Evolutionary conservation across 2,329 filamentous ascomycete genomes (phyloP), one percentile per base, ranked within the genome.

Genomic region (Hypoxylon sp.): DNA sequence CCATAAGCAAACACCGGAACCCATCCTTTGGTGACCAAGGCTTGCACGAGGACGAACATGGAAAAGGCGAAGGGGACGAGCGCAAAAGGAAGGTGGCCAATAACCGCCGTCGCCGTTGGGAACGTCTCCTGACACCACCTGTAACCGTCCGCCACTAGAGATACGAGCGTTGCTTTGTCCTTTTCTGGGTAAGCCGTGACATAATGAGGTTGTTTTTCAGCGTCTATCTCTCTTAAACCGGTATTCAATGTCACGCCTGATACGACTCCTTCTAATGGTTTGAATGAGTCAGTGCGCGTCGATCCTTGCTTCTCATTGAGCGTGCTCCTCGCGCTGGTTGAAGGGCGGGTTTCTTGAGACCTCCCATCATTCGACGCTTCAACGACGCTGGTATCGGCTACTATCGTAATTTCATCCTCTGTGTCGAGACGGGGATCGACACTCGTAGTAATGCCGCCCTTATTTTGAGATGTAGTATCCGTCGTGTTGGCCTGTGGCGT

Each of bases 41-140:
- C 90, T 74, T 94, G 91, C 0, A 93, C 91, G 0, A 94, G 84
- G 9, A 93, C 84, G 68, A 93, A 93, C 91, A 93, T 93, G 67
- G 86, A 84, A 62, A 94, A 89, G 0, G 91, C 88, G 73, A 93
- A 93, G 0, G 91, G 91, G 0, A 94, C 83, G 0, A 93, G 84
- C 0, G 89, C 85, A 59, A 91, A 87, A 0, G 91, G 91, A 1
- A 94, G 81, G 75, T 92, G 90, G 0, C 85, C 80, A 5, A 91
- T 76, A 0, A 93, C 91, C 0, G 88, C 87, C 19, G 88, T 87
- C 1, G 87, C 87, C 0, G 91, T 93, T 0, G 91, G 91, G 52
- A 93, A 93, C 0, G 90, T 93, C 74, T 91, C 89, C 67, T 90
- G 88, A 0, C 81, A 81, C 90, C 90, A 92, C n/a, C 77, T 75